These are phyloP conservation scores for Ascochyta lentis DNA, from an alignment of 2,329 filamentous ascomycete species.

Conservation along the genomic window DNA sequence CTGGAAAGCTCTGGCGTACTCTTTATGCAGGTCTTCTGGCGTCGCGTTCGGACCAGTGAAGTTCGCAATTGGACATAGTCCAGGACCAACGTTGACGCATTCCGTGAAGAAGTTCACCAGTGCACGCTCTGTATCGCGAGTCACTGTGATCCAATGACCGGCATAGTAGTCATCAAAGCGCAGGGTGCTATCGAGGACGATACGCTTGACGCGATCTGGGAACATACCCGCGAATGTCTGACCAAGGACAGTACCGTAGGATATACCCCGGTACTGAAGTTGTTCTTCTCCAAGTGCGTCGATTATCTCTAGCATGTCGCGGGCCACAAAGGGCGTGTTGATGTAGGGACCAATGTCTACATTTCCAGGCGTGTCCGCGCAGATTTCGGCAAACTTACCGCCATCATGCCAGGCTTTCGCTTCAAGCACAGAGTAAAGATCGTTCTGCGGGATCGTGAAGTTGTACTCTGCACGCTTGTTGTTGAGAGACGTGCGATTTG, in stretches of 20 bases:
- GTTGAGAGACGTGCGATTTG: slow-evolving; percentile 10
- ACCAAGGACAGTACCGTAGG: slow-evolving; percentile 55
- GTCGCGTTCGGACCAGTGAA: slow-evolving; percentile 21
- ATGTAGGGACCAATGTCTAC: slow-evolving; percentile 22
- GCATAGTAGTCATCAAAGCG: slow-evolving; percentile 20
- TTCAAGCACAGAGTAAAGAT: slow-evolving; percentile 13
- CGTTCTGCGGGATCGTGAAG: slow-evolving; percentile 14
- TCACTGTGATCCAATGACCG: slow-evolving; percentile 20
- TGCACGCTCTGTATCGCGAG: slow-evolving; percentile 18
- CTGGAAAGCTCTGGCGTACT: slow-evolving; percentile 13
- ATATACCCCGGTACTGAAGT: slow-evolving; percentile 47
- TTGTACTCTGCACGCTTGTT: slow-evolving; percentile 18
- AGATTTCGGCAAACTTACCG: slow-evolving; percentile 13
- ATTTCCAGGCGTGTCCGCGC: slow-evolving; percentile 19
- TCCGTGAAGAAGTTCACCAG: slow-evolving; percentile 20
- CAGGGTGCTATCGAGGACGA: slow-evolving; percentile 47
- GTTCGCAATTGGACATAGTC: slow-evolving; percentile 17
- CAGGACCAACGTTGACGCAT: slow-evolving; percentile 19
- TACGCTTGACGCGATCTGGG: slow-evolving; percentile 32
- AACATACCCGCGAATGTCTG: slow-evolving; percentile 56
- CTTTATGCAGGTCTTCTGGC: slow-evolving; percentile 15
- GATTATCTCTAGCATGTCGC: slow-evolving; percentile 28
- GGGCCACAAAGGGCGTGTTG: slow-evolving; percentile 21
- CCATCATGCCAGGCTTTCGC: slow-evolving; percentile 20
- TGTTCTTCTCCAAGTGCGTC: slow-evolving; percentile 26